A percentile compares a stretch with the other conserved stretches of the same genome.
Conservation (phyloP, 768 basidiomycete genomes). For the Mrakia hoshinonis region DNA sequence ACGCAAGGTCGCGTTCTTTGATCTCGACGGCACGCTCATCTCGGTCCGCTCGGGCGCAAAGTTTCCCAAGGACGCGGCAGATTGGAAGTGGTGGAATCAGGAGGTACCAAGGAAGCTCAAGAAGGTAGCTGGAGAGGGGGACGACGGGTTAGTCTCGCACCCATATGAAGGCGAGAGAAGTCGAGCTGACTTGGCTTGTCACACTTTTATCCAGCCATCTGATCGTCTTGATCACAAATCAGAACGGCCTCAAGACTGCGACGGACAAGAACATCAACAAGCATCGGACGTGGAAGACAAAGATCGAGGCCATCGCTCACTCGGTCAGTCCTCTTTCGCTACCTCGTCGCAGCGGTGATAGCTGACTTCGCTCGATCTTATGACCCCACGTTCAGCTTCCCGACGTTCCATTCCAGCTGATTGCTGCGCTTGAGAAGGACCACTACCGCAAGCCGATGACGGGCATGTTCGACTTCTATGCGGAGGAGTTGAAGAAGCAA, state of each 20-base stretch:
- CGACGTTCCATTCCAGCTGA: conserved; percentile 61
- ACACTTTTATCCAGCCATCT: conserved; percentile 27
- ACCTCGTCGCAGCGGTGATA: background rate
- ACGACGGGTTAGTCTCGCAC: conserved; percentile 51
- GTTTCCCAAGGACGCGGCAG: conserved; percentile 47
- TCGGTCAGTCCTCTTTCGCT: conserved; percentile 33
- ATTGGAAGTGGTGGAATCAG: conserved; percentile 68
- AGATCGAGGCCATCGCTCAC: conserved; percentile 59
- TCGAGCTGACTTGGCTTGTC: background rate
- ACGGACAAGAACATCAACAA: conserved; percentile 33
- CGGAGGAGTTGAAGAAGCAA: conserved; percentile 47
- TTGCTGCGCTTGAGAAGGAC: conserved; percentile 69
- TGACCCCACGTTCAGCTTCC: conserved; percentile 17
- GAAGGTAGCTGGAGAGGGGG: conserved; percentile 43
- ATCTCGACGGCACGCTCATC: conserved; percentile 82
- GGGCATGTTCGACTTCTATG: conserved; percentile 73
- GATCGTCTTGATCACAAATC: conserved; percentile 69
- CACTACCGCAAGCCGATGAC: conserved; percentile 75
- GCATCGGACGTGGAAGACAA: conserved; percentile 64
- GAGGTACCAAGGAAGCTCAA: conserved; percentile 57
- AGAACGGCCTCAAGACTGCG: conserved; percentile 45
- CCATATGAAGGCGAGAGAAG: background rate
- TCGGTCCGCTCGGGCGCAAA: conserved; percentile 40
- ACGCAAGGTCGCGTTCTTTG: conserved; percentile 66
- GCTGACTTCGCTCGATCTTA: background rate